Percentiles rank a stretch among this genome's conserved stretches.
Evolutionary conservation across 768 basidiomycete species (phyloP).

Genomic region (Lentinula sp.): DNA sequence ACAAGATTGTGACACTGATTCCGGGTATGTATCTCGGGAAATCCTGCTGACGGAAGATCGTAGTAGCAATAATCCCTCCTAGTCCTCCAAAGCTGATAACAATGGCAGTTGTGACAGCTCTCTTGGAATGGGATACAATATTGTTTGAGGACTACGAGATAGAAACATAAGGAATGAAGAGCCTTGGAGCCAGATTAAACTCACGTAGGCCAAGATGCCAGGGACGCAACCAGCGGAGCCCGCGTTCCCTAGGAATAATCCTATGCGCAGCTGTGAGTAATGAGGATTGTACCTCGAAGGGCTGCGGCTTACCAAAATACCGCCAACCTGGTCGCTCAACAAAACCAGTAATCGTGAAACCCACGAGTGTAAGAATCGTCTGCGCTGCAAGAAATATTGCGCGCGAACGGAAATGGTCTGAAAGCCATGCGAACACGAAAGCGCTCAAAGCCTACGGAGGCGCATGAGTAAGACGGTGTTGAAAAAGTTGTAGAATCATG

Average conservation of each 20-base stretch:
- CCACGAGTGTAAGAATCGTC: conserved; percentile 30
- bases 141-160: conserved; percentile 39
- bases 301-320: not conserved
- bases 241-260: conserved; percentile 39
- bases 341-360: conserved; percentile 32
- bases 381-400: conserved; percentile 34
- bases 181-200: conserved; percentile 9
- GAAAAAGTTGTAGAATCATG: not conserved
- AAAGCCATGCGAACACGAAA: conserved; percentile 41
- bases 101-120: conserved; percentile 40
- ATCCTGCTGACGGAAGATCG: conserved; percentile 40
- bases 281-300: not conserved
- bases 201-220: conserved; percentile 44
- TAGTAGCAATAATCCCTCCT: conserved; percentile 43
- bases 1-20: conserved; percentile 38
- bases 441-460: conserved; percentile 27
- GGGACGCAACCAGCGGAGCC: conserved; percentile 41
- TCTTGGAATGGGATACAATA: conserved; percentile 42
- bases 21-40: conserved; percentile 41
- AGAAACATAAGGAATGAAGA: not conserved
- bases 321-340: conserved; percentile 13
- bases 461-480: not conserved
- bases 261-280: conserved; percentile 16
- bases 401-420: conserved; percentile 38
- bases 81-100: conserved; percentile 43